Evolutionary conservation across 2,329 filamentous ascomycete species (phyloP).

Genomic region (Ophiostoma pallidulum): DNA sequence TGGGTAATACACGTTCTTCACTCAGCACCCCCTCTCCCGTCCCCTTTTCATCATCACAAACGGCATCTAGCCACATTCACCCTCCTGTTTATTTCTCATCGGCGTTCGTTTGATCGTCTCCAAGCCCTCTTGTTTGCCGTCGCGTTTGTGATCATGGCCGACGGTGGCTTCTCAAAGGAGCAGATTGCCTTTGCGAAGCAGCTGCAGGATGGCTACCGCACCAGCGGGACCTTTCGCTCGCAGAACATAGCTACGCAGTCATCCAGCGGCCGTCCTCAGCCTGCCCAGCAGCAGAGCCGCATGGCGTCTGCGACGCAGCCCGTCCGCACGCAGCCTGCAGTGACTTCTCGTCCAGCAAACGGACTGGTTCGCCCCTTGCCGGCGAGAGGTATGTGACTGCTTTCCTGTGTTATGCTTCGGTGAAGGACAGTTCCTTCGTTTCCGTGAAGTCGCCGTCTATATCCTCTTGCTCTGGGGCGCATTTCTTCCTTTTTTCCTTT

Average conservation of each 20-base stretch:
- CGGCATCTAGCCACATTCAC: no score
- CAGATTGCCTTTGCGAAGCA: slow-evolving; percentile 15
- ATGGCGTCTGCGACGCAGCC: background rate
- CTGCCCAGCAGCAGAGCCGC: background rate
- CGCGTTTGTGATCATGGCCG: no score
- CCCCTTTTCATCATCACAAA: no score
- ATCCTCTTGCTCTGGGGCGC: background rate
- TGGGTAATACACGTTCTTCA: no score
- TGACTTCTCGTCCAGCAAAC: background rate
- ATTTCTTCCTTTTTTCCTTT: background rate
- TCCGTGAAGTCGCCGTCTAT: background rate
- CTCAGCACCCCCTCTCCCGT: no score
- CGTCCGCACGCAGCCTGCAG: background rate
- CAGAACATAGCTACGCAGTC: background rate
- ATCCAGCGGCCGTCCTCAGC: background rate
- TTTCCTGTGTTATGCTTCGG: background rate
- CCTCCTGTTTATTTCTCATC: no score
- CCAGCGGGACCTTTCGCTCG: slow-evolving; percentile 9
- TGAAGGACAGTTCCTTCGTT: background rate
- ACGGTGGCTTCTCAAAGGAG: slow-evolving; percentile 6
- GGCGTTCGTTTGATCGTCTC: no score
- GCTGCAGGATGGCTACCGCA: slow-evolving; percentile 8
- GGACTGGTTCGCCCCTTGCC: slow-evolving; percentile 10
- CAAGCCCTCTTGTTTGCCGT: no score
- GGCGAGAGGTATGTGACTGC: background rate